Conservation (phyloP, 129 eudicot genomes). For the Erigeron canadensis region DNA sequence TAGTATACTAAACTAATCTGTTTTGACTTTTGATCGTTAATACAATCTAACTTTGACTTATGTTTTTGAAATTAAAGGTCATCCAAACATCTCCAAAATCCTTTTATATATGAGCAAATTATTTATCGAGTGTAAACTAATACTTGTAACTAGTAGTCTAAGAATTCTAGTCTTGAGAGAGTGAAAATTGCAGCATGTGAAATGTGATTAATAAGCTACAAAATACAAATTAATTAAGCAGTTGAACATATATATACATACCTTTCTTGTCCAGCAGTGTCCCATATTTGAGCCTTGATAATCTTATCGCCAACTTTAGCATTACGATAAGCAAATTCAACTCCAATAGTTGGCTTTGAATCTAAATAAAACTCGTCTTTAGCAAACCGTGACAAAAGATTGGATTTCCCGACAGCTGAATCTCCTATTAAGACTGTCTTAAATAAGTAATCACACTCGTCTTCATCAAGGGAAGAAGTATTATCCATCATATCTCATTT, state of each 20-base stretch:
- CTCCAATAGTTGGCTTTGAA: conserved; percentile 83
- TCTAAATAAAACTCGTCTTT: conserved; percentile 64
- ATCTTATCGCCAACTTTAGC: conserved; percentile 66
- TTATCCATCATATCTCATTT: conserved; percentile 17
- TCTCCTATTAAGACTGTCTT: conserved; percentile 75
- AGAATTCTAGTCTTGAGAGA: too few species aligned
- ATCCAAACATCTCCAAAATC: too few species aligned
- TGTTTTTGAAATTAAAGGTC: too few species aligned
- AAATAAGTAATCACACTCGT: conserved; percentile 77
- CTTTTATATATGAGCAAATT: too few species aligned
- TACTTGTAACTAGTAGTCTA: too few species aligned
- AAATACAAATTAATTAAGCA: too few species aligned
- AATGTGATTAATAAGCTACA: too few species aligned
- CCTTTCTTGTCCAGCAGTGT: conserved; percentile 97
- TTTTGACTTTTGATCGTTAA: too few species aligned
- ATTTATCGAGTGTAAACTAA: too few species aligned
- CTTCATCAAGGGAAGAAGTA: conserved; percentile 58
- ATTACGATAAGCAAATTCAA: conserved; percentile 76
- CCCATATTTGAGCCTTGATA: conserved; percentile 84
- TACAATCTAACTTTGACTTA: too few species aligned
- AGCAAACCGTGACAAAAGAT: conserved; percentile 68
- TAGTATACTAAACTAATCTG: too few species aligned
- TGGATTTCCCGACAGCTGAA: conserved; percentile 78
- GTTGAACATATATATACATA: conserved; percentile 24
- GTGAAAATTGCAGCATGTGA: too few species aligned